Conservation (phyloP, 768 basidiomycete genomes). For the Candolleomyces aberdarensis region DNA sequence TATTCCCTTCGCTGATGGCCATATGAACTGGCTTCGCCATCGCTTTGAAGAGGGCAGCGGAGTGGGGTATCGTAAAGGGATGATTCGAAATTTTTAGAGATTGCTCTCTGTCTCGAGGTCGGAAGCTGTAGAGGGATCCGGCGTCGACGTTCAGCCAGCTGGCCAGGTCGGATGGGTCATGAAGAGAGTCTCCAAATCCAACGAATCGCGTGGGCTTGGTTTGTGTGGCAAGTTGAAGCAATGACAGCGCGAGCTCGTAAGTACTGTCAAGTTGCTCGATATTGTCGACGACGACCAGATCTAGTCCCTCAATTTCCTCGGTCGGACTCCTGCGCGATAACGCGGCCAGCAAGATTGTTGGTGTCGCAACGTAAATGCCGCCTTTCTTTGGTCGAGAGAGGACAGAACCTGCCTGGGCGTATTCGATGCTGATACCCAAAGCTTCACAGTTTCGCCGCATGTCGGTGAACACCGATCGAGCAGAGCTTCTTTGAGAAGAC, state of each 20-base stretch:
- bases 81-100: slow-evolving; percentile 65
- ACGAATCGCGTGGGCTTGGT: slow-evolving; percentile 65
- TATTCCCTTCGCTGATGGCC: slow-evolving; percentile 51
- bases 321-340: slow-evolving; percentile 30
- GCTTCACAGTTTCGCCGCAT: slow-evolving; percentile 39
- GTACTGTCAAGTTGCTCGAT: slow-evolving; percentile 76
- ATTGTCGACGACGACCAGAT: slow-evolving; percentile 78
- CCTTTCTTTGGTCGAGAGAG: slow-evolving; percentile 36
- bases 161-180: slow-evolving; percentile 78
- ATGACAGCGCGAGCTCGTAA: slow-evolving; percentile 82
- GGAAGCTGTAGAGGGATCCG: slow-evolving; percentile 68
- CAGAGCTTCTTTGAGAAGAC: slow-evolving; percentile 54
- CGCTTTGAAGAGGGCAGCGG: slow-evolving; percentile 80
- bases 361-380: slow-evolving; percentile 55
- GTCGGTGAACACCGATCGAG: slow-evolving; percentile 53
- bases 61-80: slow-evolving; percentile 84
- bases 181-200: slow-evolving; percentile 74
- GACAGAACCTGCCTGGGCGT: slow-evolving; percentile 12
- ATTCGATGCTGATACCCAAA: slow-evolving; percentile 39
- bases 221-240: slow-evolving; percentile 65
- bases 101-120: slow-evolving; percentile 80
- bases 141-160: slow-evolving; percentile 77
- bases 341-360: slow-evolving; percentile 45
- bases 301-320: slow-evolving; percentile 38
- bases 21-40: slow-evolving; percentile 90